These are phyloP conservation scores for Tripidium arundinaceum DNA, from an alignment of 202 grass and related monocot genomes.

Conservation along the genomic window DNA sequence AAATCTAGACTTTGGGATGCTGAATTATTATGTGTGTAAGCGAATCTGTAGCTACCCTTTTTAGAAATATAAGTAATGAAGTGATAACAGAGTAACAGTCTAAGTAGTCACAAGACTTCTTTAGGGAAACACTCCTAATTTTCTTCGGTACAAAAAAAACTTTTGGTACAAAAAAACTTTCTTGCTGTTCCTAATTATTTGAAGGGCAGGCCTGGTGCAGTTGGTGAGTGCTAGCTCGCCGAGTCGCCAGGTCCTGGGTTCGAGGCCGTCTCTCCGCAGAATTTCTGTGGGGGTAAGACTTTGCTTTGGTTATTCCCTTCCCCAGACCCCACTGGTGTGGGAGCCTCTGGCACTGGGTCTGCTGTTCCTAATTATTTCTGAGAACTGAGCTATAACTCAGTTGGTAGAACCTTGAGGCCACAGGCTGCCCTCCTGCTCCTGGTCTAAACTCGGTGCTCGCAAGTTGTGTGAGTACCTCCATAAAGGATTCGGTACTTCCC, in stretches of 20 bases:
- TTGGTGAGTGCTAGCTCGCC: too few species aligned
- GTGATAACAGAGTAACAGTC: not conserved
- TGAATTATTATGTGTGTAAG: slow-evolving; percentile 2
- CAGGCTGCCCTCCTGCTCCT: not conserved
- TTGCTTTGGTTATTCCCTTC: too few species aligned
- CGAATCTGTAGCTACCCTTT: not conserved
- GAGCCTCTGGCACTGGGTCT: too few species aligned
- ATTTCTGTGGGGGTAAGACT: too few species aligned
- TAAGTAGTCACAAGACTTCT: not conserved
- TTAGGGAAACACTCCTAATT: not conserved
- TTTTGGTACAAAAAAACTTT: not conserved
- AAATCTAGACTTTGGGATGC: not conserved
- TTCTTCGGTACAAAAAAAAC: not conserved
- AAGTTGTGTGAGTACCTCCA: not conserved
- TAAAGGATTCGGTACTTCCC: not conserved
- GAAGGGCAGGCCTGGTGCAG: too few species aligned
- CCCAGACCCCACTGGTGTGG: too few species aligned
- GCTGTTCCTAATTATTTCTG: not conserved
- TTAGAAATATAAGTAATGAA: not conserved
- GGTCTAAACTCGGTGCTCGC: not conserved
- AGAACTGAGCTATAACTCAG: not conserved
- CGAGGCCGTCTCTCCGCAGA: too few species aligned
- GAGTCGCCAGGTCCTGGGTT: too few species aligned
- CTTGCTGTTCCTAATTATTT: not conserved
- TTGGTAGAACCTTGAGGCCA: not conserved